phyloP scores from a whole-genome alignment of 352 stramenopile species.

The Phytophthora tubulina region DNA sequence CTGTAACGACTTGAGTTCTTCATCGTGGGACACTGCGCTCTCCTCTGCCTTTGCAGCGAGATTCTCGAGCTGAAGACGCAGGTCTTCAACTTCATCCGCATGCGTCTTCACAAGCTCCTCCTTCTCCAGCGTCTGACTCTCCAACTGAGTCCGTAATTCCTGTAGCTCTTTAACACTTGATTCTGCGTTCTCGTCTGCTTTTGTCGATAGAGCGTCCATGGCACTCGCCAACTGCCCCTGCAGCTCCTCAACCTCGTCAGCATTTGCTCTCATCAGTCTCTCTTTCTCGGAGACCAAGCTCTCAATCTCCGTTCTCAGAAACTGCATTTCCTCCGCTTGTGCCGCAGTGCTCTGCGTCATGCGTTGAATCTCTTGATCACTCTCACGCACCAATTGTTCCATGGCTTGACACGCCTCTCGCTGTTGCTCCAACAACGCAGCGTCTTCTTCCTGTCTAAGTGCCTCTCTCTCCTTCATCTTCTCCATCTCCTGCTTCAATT shows the following conservation, averaged over 20 bases:
- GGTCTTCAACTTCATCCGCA: constrained; percentile 28
- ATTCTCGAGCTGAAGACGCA: constrained; percentile 37
- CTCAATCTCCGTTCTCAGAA: constrained; percentile 36
- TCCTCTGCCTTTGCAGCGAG: not conserved
- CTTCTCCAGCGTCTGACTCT: constrained; percentile 13
- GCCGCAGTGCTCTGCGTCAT: constrained; percentile 45
- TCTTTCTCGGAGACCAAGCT: constrained; percentile 36
- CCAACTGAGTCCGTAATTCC: constrained; percentile 25
- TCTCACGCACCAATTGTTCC: constrained; percentile 49
- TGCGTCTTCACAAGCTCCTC: constrained; percentile 17
- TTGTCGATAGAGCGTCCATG: constrained; percentile 26
- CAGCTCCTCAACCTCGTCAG: constrained; percentile 36
- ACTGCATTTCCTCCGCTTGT: constrained; percentile 48
- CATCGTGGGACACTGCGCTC: not conserved
- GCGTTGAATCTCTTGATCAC: constrained; percentile 53
- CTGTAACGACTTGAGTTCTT: constrained; percentile 17
- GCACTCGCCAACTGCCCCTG: constrained; percentile 39
- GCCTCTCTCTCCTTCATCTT: constrained; percentile 35
- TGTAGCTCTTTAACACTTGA: constrained; percentile 23
- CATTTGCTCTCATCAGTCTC: constrained; percentile 24
- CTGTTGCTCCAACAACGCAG: constrained; percentile 48
- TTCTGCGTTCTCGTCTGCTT: constrained; percentile 6
- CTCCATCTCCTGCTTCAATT: constrained; percentile 49
- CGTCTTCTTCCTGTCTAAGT: constrained; percentile 51
- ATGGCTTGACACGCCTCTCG: constrained; percentile 56